Base-by-base conservation (phyloP, 2,329 filamentous ascomycete genomes). In the Fusarium newnesense region DNA sequence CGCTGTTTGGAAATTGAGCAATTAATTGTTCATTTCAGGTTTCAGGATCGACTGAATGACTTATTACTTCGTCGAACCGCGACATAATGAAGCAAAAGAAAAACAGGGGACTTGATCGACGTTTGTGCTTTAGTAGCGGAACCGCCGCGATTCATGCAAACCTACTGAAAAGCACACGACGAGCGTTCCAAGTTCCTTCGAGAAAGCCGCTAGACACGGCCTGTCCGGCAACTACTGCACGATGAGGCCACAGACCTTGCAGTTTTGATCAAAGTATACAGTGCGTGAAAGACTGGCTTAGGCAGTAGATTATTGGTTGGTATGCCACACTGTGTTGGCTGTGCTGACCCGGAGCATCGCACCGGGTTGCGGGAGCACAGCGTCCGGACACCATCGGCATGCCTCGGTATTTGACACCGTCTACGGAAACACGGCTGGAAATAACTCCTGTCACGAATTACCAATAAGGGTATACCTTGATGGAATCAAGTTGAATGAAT, bases 171-270 rank as follows among this genome's bases (percentile, higher is more conserved):
- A 72, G 70, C 69, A 72, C 64, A 74, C 57, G 74, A 73, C 42
- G 46, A 46, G 59, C 62, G 58, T 64, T 59, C 64, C 68, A 67
- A 64, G 49, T 63, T 69, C 32, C 74, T 77, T 77, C 76, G 73
- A 66, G 76, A 77, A 69, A 77, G 67, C 65, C 54, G 58, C 73
- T 72, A 77, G 64, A 44, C 61, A 70, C 75, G 76, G 76, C 58
- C 71, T 52, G 69, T 24, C 76, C 76, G 76, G 76, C 76, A 76
- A 58, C 76, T 78, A 78, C 76, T 77, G 76, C 74, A 77, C 73
- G 69, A 77, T 71, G 73, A 76, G 71, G 54, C 70, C 67, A 74
- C 63, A 63, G 50, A 56, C 44, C 54, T 52, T 64, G 49, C 56
- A 28, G 34, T 61, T 54, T 39, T 36, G 19, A 44, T 26, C 6